Conservation (phyloP, 352 stramenopile species). For the Globisporangium splendens region DNA sequence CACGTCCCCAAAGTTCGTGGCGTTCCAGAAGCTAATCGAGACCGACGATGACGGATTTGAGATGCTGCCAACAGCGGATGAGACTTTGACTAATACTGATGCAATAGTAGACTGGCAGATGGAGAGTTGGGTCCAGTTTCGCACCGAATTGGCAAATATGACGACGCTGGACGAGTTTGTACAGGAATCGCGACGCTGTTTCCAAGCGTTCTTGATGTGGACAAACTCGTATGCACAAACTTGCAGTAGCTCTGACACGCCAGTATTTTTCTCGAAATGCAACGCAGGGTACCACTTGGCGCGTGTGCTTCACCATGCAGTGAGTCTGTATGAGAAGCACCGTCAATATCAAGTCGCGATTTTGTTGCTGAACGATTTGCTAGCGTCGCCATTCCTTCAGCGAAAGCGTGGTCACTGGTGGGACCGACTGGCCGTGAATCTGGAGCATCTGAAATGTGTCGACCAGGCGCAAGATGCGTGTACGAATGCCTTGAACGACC, state of each 20-base stretch:
- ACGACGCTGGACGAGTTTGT: conserved; percentile 62
- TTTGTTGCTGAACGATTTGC: conserved; percentile 60
- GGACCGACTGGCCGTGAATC: conserved; percentile 66
- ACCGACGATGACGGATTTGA: conserved; percentile 21
- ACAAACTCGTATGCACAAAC: conserved; percentile 14
- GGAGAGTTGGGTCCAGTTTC: conserved; percentile 50
- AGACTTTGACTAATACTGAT: not conserved
- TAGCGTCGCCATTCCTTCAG: conserved; percentile 46
- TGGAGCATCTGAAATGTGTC: conserved; percentile 66
- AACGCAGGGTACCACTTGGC: conserved; percentile 70
- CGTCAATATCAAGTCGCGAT: conserved; percentile 68
- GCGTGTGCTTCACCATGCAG: conserved; percentile 51
- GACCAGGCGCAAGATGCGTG: conserved; percentile 48
- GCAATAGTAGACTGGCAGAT: conserved; percentile 32
- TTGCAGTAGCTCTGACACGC: conserved; percentile 5
- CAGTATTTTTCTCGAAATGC: conserved; percentile 57
- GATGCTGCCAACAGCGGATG: not conserved
- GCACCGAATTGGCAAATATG: conserved; percentile 32
- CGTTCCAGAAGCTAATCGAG: conserved; percentile 45
- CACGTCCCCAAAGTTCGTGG: conserved; percentile 28
- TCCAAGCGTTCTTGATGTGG: conserved; percentile 42
- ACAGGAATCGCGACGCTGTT: conserved; percentile 39
- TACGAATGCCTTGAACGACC: conserved; percentile 50
- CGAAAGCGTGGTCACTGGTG: conserved; percentile 76
- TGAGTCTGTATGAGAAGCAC: conserved; percentile 70